phyloP scores from a whole-genome alignment of 1,284 basidiomycete species.

The Mrakiaceae sp. region DNA sequence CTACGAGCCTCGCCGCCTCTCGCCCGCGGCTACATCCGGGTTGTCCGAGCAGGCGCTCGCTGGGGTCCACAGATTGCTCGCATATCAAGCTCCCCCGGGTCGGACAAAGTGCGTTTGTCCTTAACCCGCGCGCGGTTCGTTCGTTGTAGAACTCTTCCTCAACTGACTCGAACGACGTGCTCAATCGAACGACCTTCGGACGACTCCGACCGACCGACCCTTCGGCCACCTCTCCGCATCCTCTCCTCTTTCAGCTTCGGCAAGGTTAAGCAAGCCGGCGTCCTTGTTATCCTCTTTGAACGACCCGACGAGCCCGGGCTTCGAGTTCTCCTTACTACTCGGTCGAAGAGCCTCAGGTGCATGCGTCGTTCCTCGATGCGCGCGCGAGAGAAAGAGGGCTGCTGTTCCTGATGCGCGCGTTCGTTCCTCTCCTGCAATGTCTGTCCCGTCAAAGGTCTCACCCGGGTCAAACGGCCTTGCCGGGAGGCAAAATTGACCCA shows the following conservation, averaged over 20 bases:
- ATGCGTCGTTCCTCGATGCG: neutral
- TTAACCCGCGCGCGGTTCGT: neutral
- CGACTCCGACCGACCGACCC: neutral
- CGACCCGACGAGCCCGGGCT: constrained; percentile 43
- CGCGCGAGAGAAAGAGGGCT: no score
- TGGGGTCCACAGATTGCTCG: no score
- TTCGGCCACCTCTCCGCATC: neutral
- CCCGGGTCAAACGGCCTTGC: constrained; percentile 67
- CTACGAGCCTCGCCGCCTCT: no score
- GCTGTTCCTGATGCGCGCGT: constrained; percentile 15
- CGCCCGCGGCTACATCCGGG: no score
- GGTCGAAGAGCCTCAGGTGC: constrained; percentile 57
- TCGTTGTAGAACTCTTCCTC: neutral
- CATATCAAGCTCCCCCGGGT: no score
- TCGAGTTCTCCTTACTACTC: constrained; percentile 68
- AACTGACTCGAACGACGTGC: neutral
- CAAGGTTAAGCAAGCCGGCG: constrained; percentile 45
- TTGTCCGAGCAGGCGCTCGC: no score
- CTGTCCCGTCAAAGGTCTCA: constrained; percentile 38
- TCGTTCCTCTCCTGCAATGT: constrained; percentile 26
- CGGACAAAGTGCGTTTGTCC: neutral
- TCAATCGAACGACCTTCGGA: neutral
- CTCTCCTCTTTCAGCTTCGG: constrained; percentile 24
- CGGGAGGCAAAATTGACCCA: constrained; percentile 67
- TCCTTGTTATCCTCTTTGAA: constrained; percentile 66